A percentile compares a stretch with the other conserved stretches of the same genome.
phyloP scores from a whole-genome alignment of 805 yeast genomes.

The Metschnikowia kunwiensis region DNA sequence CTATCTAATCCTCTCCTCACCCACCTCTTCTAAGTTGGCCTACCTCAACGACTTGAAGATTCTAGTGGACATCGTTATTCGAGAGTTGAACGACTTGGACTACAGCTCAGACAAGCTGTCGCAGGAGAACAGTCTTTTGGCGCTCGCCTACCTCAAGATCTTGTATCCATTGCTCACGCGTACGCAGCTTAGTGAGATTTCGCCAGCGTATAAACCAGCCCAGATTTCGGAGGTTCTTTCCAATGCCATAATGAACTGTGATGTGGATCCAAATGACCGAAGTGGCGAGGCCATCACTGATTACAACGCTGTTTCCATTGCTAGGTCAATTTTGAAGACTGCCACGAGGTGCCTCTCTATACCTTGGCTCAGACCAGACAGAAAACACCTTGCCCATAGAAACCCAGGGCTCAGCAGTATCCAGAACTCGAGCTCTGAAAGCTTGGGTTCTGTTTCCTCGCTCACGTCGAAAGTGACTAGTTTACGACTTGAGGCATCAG shows the following conservation, averaged over 20 bases:
- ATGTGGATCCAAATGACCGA: conserved; percentile 4
- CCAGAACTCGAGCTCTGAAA: conserved; percentile 13
- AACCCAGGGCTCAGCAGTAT: neutral
- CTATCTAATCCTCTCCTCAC: conserved; percentile 67
- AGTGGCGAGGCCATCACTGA: neutral
- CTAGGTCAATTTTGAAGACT: conserved; percentile 25
- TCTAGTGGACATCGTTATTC: conserved; percentile 72
- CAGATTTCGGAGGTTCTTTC: conserved; percentile 51
- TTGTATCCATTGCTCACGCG: conserved; percentile 66
- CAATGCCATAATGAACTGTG: conserved; percentile 39
- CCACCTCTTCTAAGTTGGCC: conserved; percentile 61
- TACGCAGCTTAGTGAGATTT: conserved; percentile 51
- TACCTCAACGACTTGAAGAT: conserved; percentile 85
- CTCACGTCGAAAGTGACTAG: conserved; percentile 3
- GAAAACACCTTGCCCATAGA: neutral
- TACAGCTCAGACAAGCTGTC: conserved; percentile 44
- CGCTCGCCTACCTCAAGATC: conserved; percentile 60
- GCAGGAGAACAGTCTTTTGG: conserved; percentile 52
- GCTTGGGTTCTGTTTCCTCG: conserved; percentile 12
- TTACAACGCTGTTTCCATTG: neutral
- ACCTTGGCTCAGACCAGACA: conserved; percentile 30
- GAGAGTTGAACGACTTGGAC: conserved; percentile 74
- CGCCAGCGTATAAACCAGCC: conserved; percentile 54
- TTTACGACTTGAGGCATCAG: conserved; percentile 1
- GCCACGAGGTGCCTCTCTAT: conserved; percentile 34